These are phyloP conservation scores for Hypoxylon sp. DNA, from an alignment of 2,329 filamentous ascomycete species.

Conservation along the genomic window DNA sequence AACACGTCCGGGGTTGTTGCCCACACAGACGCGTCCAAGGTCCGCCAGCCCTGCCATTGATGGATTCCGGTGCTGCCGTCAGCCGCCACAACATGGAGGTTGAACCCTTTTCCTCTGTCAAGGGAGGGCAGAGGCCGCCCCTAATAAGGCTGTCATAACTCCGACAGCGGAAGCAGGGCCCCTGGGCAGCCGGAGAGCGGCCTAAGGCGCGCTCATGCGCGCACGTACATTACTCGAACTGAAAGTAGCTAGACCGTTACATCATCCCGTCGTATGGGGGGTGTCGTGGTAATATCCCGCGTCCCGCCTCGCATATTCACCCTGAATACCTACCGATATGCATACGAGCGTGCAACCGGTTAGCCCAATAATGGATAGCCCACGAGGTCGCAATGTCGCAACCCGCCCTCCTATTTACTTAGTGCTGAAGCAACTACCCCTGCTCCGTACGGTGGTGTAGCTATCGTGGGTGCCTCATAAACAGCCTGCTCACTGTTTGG, in stretches of 20 bases:
- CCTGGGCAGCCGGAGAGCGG: constrained; percentile 29
- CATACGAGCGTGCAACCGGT: constrained; percentile 24
- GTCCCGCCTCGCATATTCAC: constrained; percentile 37
- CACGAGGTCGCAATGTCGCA: constrained; percentile 39
- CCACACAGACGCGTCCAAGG: constrained; percentile 38
- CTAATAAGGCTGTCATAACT: constrained; percentile 40
- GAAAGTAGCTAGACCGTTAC: constrained; percentile 29
- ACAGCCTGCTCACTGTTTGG: constrained; percentile 15
- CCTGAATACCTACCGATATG: constrained; percentile 28
- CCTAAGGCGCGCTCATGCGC: constrained; percentile 33
- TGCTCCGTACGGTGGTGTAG: not conserved
- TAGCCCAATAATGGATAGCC: constrained; percentile 36
- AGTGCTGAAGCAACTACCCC: constrained; percentile 4
- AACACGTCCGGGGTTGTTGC: constrained; percentile 38
- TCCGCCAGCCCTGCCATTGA: constrained; percentile 39
- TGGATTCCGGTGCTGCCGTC: constrained; percentile 32
- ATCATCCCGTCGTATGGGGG: constrained; percentile 39
- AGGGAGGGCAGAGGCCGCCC: constrained; percentile 6
- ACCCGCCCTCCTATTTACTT: constrained; percentile 14
- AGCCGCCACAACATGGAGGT: constrained; percentile 40
- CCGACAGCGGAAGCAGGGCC: constrained; percentile 34
- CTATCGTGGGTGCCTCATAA: constrained; percentile 12
- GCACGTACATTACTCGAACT: constrained; percentile 29
- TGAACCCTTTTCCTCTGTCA: constrained; percentile 6
- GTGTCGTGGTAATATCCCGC: constrained; percentile 39